phyloP scores from a whole-genome alignment of 176 grass and related monocot species.

The Areca catechu region DNA sequence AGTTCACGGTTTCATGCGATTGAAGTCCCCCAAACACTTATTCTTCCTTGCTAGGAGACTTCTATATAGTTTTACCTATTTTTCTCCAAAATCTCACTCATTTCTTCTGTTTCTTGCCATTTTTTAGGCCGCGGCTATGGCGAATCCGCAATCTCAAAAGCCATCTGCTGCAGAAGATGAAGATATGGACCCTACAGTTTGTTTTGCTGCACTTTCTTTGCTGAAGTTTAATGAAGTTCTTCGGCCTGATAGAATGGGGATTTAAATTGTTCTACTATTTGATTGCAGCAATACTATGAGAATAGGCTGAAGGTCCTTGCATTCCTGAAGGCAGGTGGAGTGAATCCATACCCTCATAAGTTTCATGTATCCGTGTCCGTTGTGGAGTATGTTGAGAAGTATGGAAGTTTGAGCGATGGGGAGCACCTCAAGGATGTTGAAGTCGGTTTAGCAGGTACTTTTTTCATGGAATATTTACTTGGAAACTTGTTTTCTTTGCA shows the following conservation, averaged over 20 bases:
- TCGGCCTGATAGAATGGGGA: no score
- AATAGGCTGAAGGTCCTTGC: conserved; percentile 67
- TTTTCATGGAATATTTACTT: no score
- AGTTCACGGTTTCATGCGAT: no score
- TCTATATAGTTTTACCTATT: background rate
- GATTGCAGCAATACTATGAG: conserved; percentile 76
- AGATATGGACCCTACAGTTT: conserved; percentile 84
- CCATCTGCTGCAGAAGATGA: conserved; percentile 42
- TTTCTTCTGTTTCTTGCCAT: conserved; percentile 8
- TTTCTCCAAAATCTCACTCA: background rate
- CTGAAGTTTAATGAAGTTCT: no score
- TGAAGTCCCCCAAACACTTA: no score
- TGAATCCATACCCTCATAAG: conserved; percentile 82
- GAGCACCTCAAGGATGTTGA: conserved; percentile 38
- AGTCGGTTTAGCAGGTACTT: conserved; percentile 55
- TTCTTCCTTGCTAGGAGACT: background rate
- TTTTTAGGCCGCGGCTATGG: conserved; percentile 28
- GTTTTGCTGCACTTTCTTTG: conserved; percentile 1
- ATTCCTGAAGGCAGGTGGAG: conserved; percentile 29
- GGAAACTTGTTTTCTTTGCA: no score
- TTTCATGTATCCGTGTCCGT: conserved; percentile 43
- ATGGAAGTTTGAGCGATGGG: conserved; percentile 41
- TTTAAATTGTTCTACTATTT: background rate
- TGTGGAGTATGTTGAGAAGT: conserved; percentile 58
- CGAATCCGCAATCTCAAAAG: conserved; percentile 28